phyloP scores from a whole-genome alignment of 352 stramenopile species.

The Phytophthora ramorum region DNA sequence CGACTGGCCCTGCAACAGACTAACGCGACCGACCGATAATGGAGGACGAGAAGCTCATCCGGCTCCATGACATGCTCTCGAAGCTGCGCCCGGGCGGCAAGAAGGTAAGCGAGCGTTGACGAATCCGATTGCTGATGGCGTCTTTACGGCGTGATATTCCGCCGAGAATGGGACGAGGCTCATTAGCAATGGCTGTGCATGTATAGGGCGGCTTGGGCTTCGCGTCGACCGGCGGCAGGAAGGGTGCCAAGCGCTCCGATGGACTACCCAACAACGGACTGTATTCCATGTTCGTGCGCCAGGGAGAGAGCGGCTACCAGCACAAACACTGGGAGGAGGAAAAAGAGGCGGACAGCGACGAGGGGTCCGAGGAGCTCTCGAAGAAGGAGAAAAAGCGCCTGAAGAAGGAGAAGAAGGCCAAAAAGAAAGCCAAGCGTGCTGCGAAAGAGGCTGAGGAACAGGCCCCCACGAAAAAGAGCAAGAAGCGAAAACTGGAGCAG shows the following conservation, averaged over 20 bases:
- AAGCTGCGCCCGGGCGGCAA: constrained; percentile 86
- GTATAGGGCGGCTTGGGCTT: constrained; percentile 77
- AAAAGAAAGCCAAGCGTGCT: constrained; percentile 42
- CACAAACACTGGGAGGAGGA: constrained; percentile 86
- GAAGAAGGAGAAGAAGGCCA: constrained; percentile 55
- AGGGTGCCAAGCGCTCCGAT: constrained; percentile 70
- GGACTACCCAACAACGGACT: constrained; percentile 83
- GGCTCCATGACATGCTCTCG: constrained; percentile 87
- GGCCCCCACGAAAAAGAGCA: constrained; percentile 40
- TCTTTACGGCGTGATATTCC: constrained; percentile 13
- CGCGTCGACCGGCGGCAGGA: constrained; percentile 52
- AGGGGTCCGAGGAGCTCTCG: constrained; percentile 26
- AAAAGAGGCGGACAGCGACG: constrained; percentile 29
- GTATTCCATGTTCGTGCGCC: constrained; percentile 88
- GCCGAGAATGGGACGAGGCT: background rate
- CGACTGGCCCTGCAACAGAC: background rate
- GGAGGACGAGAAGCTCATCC: constrained; percentile 86
- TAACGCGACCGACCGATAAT: constrained; percentile 38
- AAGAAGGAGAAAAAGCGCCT: constrained; percentile 50
- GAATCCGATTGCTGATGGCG: constrained; percentile 9
- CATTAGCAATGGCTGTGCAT: constrained; percentile 2
- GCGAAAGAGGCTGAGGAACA: constrained; percentile 28
- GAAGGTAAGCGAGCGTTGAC: constrained; percentile 42
- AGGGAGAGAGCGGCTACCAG: constrained; percentile 75
- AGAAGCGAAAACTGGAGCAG: constrained; percentile 54